A percentile compares a stretch with the other conserved stretches of the same genome.
phyloP scores from a whole-genome alignment of 192 early-diverging fungal species.

The Spizellomyces sp. region DNA sequence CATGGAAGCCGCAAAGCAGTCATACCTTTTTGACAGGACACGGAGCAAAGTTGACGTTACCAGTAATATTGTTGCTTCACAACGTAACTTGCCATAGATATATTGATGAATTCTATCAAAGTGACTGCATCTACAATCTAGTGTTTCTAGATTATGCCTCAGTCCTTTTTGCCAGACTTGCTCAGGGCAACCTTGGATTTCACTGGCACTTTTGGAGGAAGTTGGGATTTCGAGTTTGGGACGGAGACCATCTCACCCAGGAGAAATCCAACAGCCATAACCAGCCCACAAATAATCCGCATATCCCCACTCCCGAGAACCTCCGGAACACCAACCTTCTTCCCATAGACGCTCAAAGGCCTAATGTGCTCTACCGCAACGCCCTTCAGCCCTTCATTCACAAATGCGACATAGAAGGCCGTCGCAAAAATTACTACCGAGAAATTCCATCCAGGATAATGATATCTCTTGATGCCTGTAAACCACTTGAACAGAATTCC shows the following conservation, averaged over 20 bases:
- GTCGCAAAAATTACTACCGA: constrained; percentile 26
- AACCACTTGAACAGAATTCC: constrained; percentile 35
- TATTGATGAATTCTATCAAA: too few species aligned
- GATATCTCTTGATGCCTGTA: constrained; percentile 4
- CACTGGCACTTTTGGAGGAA: too few species aligned
- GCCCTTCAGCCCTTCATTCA: not conserved
- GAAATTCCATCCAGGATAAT: constrained; percentile 41
- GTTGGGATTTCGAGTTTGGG: too few species aligned
- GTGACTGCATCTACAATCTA: too few species aligned
- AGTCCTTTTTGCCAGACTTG: too few species aligned
- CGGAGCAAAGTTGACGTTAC: too few species aligned
- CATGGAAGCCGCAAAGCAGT: too few species aligned
- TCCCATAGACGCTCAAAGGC: not conserved
- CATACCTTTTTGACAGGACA: too few species aligned
- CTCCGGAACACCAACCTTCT: constrained; percentile 3
- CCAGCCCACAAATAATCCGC: not conserved
- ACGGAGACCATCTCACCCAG: constrained; percentile 4
- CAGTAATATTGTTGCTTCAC: too few species aligned
- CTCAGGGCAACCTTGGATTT: too few species aligned
- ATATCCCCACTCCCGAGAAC: not conserved
- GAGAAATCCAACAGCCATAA: constrained; percentile 7
- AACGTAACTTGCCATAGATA: too few species aligned
- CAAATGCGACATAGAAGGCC: constrained; percentile 17
- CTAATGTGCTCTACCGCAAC: not conserved
- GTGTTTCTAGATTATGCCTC: too few species aligned